Base-by-base conservation (phyloP, 139 green algal species). In the Chlamydomonas sp. region DNA sequence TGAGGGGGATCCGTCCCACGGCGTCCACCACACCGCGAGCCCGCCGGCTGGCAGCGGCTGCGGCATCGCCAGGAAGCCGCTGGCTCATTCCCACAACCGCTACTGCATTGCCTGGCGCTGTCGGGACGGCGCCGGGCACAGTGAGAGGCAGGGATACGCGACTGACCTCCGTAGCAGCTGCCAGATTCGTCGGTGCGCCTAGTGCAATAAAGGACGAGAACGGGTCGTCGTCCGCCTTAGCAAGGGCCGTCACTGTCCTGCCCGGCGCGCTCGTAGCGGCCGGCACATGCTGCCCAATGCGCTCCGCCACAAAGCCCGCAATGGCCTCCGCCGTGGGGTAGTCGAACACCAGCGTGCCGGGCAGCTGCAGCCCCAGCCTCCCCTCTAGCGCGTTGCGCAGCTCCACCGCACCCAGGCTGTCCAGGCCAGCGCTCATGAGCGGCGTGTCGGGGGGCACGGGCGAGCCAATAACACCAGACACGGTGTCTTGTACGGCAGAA, bases 331-430 rank as follows among this genome's bases (percentile, higher is more conserved):
- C 64, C 9, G 94, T 95, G 5, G 95, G 95, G 87, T 96, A 96
- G 90, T 97, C 95, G 72, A 97, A 97, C 14, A 96, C 88, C 17
- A 97, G 76, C 17, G 95, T 98, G 58, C 88, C 81, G 0, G 94
- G 94, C 77, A 98, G 91, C 84, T 91, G 73, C 58, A 97, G 84
- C 75, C 84, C 84, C 61, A 96, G 72, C 18, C 84, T 49, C 4
- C 67, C 74, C 89, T 97, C 93, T n/a, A 96, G 89, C 3, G 61
- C 89, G 76, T 91, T 94, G 5, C 89, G 87, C 88, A 96, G 88
- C 91, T 96, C 94, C 82, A 95, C 92, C 2, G 90, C 86, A 20
- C 91, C 92, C 31, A 96, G 79, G 12, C 83, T 92, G 84, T 96
- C 92, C 71, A 96, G 89, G n/a, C 91, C 93, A 49, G 92, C 85